These are phyloP conservation scores for Neurospora sp. DNA, from an alignment of 495 filamentous ascomycete genomes.

Conservation along the genomic window DNA sequence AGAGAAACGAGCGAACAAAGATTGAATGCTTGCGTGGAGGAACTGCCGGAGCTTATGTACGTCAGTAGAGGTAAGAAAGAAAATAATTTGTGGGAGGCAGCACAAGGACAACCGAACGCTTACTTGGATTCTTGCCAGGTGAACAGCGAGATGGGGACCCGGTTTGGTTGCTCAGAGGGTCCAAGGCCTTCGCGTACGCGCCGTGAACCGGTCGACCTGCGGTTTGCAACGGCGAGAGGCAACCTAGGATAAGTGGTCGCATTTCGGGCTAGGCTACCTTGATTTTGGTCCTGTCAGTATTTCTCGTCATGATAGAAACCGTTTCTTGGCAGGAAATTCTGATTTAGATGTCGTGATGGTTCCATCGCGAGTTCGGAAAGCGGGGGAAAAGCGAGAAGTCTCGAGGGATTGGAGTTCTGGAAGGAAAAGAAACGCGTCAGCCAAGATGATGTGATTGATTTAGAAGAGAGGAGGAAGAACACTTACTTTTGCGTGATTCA, in stretches of 20 bases:
- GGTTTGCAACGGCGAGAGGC: neutral
- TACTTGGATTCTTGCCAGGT: neutral
- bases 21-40: neutral
- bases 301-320: neutral
- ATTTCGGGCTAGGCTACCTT: neutral
- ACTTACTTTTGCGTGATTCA: neutral
- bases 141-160: neutral
- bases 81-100: neutral
- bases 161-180: neutral
- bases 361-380: neutral
- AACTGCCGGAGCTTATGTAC: neutral
- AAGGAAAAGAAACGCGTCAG: neutral
- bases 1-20: neutral
- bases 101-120: too few relatives aligned
- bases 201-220: neutral
- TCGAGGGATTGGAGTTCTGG: neutral
- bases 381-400: neutral
- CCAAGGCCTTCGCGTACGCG: neutral
- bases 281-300: neutral
- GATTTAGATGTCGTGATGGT: neutral
- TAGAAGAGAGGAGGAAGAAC: neutral
- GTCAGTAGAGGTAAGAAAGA: neutral
- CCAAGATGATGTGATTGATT: neutral
- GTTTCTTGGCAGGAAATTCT: neutral
- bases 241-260: neutral